These are phyloP conservation scores for Calvatia gigantea DNA, from an alignment of 768 basidiomycete genomes.

Conservation along the genomic window DNA sequence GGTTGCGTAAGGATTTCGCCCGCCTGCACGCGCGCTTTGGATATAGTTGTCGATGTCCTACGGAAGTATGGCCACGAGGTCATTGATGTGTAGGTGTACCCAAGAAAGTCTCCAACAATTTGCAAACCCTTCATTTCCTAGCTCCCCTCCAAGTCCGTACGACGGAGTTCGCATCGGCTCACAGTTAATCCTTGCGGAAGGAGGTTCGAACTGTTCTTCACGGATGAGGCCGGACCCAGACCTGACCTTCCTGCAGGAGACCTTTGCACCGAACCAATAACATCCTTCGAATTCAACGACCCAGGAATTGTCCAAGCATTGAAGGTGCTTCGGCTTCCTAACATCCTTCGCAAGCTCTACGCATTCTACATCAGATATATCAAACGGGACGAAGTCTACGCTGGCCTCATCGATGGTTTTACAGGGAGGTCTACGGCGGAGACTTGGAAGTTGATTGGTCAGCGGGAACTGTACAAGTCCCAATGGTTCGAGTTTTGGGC, in stretches of 20 bases:
- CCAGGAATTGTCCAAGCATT: conserved; percentile 38
- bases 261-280: conserved; percentile 30
- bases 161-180: conserved; percentile 51
- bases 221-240: not conserved
- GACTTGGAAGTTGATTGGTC: conserved; percentile 43
- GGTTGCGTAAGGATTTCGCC: conserved; percentile 58
- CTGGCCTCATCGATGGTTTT: conserved; percentile 47
- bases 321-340: conserved; percentile 41
- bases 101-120: not conserved
- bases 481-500: conserved; percentile 41
- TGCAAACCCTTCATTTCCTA: conserved; percentile 12
- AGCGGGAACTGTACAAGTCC: conserved; percentile 40
- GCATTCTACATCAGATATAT: conserved; percentile 51
- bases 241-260: conserved; percentile 11
- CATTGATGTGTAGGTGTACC: conserved; percentile 37
- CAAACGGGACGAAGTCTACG: conserved; percentile 48
- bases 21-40: conserved; percentile 52
- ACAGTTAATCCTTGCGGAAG: conserved; percentile 50
- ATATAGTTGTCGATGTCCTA: conserved; percentile 41
- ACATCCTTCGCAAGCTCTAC: conserved; percentile 42
- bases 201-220: conserved; percentile 24
- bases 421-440: conserved; percentile 41
- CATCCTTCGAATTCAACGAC: conserved; percentile 43
- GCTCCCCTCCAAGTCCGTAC: conserved; percentile 43
- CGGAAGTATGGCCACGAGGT: conserved; percentile 45